Conservation (phyloP, 495 filamentous ascomycete species). For the Penicillium psychrofluorescens region DNA sequence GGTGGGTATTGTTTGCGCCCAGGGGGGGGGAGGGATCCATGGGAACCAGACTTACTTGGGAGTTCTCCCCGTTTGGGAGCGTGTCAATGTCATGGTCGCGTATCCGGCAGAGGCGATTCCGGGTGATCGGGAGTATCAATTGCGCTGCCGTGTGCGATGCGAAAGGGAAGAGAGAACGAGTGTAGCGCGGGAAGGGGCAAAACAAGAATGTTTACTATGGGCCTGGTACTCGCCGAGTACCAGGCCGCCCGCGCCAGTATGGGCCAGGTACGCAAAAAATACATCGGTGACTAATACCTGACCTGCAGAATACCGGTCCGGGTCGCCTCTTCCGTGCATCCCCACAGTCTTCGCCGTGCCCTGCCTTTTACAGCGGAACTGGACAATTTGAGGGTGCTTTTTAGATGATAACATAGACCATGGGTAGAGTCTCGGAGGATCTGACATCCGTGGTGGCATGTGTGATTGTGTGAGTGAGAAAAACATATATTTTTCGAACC, state of each 20-base stretch:
- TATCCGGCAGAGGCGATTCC: slow-evolving; percentile 16
- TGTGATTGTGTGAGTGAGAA: no score
- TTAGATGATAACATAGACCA: no score
- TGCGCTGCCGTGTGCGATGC: neutral
- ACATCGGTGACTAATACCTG: neutral
- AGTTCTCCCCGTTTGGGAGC: slow-evolving; percentile 45
- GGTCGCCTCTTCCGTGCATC: no score
- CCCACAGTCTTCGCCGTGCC: neutral
- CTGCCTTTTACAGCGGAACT: neutral
- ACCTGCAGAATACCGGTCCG: neutral
- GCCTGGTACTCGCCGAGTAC: slow-evolving; percentile 7
- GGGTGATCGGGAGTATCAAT: no score
- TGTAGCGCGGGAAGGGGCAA: slow-evolving; percentile 11
- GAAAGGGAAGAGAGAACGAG: slow-evolving; percentile 9
- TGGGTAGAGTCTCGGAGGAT: no score
- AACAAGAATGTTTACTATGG: slow-evolving; percentile 19
- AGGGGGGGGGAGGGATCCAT: slow-evolving; percentile 6
- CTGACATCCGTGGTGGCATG: no score
- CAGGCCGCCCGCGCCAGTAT: slow-evolving; percentile 6
- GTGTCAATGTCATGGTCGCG: slow-evolving; percentile 36
- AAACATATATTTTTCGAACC: no score
- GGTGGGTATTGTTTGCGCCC: slow-evolving; percentile 5
- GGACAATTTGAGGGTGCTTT: neutral
- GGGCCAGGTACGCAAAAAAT: slow-evolving; percentile 8
- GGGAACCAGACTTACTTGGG: slow-evolving; percentile 35